phyloP scores from a whole-genome alignment of 306 rosid genomes.

The Vachellia pachyceras region DNA sequence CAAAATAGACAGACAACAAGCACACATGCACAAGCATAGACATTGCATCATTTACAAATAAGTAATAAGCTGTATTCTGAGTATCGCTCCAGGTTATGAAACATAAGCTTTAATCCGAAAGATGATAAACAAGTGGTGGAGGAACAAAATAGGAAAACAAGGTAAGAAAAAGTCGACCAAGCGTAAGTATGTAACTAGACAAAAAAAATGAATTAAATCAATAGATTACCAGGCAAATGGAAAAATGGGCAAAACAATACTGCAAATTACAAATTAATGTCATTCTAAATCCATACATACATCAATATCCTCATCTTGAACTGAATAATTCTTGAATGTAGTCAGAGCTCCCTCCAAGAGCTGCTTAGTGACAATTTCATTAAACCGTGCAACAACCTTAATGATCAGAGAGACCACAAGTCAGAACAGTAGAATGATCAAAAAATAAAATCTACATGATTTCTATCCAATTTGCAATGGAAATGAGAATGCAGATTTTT shows the following conservation, averaged over 20 bases:
- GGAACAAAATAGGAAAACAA: not conserved
- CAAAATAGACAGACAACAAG: not conserved
- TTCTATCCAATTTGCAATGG: constrained; percentile 22
- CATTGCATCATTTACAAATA: not conserved
- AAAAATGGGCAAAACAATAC: constrained; percentile 11
- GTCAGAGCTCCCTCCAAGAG: constrained; percentile 92
- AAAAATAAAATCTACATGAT: constrained; percentile 19
- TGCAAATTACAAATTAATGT: constrained; percentile 9
- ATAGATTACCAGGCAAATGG: not conserved
- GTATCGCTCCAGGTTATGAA: not conserved
- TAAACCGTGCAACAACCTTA: constrained; percentile 95
- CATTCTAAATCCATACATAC: constrained; percentile 51
- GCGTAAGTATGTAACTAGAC: not conserved
- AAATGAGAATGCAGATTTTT: constrained; percentile 25
- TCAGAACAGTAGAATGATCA: not conserved
- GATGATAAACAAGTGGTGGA: not conserved
- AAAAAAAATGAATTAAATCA: not conserved
- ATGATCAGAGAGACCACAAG: constrained; percentile 27
- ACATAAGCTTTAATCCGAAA: not conserved
- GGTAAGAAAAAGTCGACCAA: constrained; percentile 10
- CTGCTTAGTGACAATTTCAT: constrained; percentile 81
- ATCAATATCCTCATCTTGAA: constrained; percentile 86
- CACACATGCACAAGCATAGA: too few species aligned
- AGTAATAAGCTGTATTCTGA: not conserved
- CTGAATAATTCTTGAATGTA: constrained; percentile 75